A percentile compares a stretch with the other conserved stretches of the same genome.
Evolutionary conservation across 257 asterid genomes (phyloP).

Genomic region (Jaltomata sinuosa): DNA sequence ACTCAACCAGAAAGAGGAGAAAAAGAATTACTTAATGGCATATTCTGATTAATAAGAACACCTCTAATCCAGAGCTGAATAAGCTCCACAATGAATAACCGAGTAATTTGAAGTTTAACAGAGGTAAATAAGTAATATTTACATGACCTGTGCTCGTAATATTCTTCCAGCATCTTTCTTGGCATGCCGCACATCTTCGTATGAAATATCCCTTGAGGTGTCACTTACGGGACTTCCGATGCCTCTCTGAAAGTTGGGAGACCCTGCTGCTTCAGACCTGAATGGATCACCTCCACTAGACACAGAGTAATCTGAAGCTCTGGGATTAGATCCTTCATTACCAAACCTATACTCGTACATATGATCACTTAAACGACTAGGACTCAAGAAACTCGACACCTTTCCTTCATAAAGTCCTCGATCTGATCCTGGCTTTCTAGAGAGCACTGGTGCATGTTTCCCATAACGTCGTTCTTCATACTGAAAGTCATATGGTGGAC

Average conservation of each 20-base stretch:
- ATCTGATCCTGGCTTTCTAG: slow-evolving; percentile 90
- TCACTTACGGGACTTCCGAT: slow-evolving; percentile 57
- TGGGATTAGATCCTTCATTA: slow-evolving; percentile 49
- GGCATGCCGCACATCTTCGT: slow-evolving; percentile 23
- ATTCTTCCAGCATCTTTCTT: slow-evolving; percentile 21
- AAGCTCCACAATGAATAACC: not conserved
- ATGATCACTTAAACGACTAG: slow-evolving; percentile 47
- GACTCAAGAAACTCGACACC: slow-evolving; percentile 70
- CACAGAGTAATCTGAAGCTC: slow-evolving; percentile 51
- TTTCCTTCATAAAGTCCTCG: slow-evolving; percentile 78
- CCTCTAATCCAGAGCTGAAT: not conserved
- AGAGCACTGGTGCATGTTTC: slow-evolving; percentile 52
- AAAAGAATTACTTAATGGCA: not conserved
- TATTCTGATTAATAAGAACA: not conserved
- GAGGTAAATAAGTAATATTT: slow-evolving; percentile 1
- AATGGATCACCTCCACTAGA: slow-evolving; percentile 58
- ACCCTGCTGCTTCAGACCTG: slow-evolving; percentile 33
- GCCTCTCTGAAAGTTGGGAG: slow-evolving; percentile 48
- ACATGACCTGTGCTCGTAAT: slow-evolving; percentile 45
- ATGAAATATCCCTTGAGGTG: slow-evolving; percentile 44
- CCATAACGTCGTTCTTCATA: slow-evolving; percentile 92
- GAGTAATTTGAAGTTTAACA: not conserved
- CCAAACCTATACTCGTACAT: slow-evolving; percentile 43
- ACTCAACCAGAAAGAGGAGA: not conserved
- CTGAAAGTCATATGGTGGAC: slow-evolving; percentile 97